Conservation (phyloP, 2,329 filamentous ascomycete genomes). For the Gremmenia infestans region DNA sequence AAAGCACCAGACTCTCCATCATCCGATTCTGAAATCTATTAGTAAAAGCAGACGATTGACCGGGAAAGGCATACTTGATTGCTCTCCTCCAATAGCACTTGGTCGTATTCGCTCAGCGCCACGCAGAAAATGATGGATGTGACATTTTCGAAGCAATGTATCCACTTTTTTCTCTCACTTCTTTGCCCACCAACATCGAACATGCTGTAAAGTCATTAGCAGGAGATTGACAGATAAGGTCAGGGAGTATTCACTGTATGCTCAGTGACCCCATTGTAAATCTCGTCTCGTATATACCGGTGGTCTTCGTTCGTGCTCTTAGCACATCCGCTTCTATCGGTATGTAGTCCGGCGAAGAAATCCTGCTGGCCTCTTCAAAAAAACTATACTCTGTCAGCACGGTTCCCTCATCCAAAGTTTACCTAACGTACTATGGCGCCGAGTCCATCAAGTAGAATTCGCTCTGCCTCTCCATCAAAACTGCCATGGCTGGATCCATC, state of each 20-base stretch:
- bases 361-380: constrained; percentile 86
- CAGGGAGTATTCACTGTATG: constrained; percentile 72
- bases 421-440: constrained; percentile 75
- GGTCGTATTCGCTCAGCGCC: constrained; percentile 95
- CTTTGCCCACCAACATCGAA: constrained; percentile 97
- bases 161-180: constrained; percentile 99
- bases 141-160: constrained; percentile 99
- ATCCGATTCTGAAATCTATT: constrained; percentile 74
- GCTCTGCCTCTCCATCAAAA: constrained; percentile 86
- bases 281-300: constrained; percentile 96
- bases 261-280: constrained; percentile 98
- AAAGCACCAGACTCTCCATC: constrained; percentile 96
- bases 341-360: constrained; percentile 79
- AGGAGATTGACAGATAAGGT: constrained; percentile 1
- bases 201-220: constrained; percentile 61
- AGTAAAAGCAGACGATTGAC: constrained; percentile 6
- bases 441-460: constrained; percentile 99
- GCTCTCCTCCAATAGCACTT: constrained; percentile 92
- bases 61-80: constrained; percentile 66
- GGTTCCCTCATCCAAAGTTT: neutral
- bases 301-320: constrained; percentile 94
- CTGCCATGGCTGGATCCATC: constrained; percentile 79
- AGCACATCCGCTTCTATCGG: constrained; percentile 94
- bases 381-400: constrained; percentile 56
- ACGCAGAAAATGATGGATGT: constrained; percentile 99